Evolutionary conservation across 768 basidiomycete genomes (phyloP).

Genomic region (Leccinum boreale): DNA sequence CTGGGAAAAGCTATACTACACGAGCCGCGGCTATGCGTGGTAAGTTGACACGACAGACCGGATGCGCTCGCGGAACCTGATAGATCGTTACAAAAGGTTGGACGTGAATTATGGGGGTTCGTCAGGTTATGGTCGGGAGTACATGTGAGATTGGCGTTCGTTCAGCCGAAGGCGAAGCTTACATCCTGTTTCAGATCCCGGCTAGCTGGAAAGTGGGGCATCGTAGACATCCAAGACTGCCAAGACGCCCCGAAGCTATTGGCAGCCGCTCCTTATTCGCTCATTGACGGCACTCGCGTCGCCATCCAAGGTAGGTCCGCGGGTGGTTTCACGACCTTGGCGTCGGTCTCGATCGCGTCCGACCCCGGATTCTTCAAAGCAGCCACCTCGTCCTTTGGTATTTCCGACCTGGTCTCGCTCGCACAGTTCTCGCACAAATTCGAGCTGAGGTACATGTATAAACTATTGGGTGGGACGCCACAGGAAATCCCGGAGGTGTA

Average conservation of each 20-base stretch:
- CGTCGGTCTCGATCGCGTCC: slow-evolving; percentile 39
- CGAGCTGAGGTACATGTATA: slow-evolving; percentile 54
- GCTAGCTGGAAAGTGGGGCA: slow-evolving; percentile 66
- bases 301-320: slow-evolving; percentile 72
- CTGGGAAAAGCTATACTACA: slow-evolving; percentile 63
- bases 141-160: slow-evolving; percentile 37
- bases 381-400: slow-evolving; percentile 63
- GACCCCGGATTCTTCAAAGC: slow-evolving; percentile 49
- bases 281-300: slow-evolving; percentile 61
- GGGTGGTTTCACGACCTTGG: slow-evolving; percentile 70
- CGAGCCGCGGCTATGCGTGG: slow-evolving; percentile 74
- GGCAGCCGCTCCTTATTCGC: slow-evolving; percentile 41
- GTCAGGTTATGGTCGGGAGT: slow-evolving; percentile 67
- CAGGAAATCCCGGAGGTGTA: slow-evolving; percentile 56
- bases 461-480: slow-evolving; percentile 59
- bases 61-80: background rate
- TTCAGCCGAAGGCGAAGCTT: background rate
- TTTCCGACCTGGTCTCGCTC: slow-evolving; percentile 59
- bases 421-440: slow-evolving; percentile 71
- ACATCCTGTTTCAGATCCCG: slow-evolving; percentile 34
- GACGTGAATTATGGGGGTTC: slow-evolving; percentile 80
- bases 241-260: slow-evolving; percentile 51
- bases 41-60: slow-evolving; percentile 24
- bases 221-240: slow-evolving; percentile 69
- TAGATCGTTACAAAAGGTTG: slow-evolving; percentile 37